Evolutionary conservation across 78 protist genomes (phyloP).

Genomic region (Chrysochromulina parva): DNA sequence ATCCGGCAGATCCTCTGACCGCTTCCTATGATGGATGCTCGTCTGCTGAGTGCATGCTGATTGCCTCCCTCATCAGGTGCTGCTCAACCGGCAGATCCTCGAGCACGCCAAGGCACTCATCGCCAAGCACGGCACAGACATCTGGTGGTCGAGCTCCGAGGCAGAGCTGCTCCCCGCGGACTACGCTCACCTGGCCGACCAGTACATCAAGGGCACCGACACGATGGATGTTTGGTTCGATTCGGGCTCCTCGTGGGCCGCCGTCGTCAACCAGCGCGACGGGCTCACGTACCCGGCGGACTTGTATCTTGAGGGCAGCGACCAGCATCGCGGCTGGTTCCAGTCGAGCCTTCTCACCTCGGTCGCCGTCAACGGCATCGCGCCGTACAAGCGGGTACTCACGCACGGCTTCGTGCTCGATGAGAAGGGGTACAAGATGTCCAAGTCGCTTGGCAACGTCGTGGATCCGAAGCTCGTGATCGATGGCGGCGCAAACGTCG

Average conservation of each 20-base stretch:
- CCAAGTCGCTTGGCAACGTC: constrained; percentile 88
- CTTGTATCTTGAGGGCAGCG: constrained; percentile 42
- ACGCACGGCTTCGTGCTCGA: constrained; percentile 85
- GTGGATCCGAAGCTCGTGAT: constrained; percentile 71
- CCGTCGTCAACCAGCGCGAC: background rate
- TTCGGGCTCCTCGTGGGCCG: constrained; percentile 82
- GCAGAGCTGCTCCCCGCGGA: constrained; percentile 73
- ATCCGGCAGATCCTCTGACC: too few species aligned
- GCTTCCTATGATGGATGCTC: too few species aligned
- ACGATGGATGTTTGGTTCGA: constrained; percentile 97
- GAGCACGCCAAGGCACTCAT: constrained; percentile 58
- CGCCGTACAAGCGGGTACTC: background rate
- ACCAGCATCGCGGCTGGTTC: constrained; percentile 96
- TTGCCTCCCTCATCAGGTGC: too few species aligned
- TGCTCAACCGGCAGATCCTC: constrained; percentile 54
- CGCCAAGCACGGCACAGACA: constrained; percentile 71
- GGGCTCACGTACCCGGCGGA: constrained; percentile 16
- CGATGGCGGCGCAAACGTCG: constrained; percentile 64
- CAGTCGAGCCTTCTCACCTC: constrained; percentile 81
- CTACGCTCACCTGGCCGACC: background rate
- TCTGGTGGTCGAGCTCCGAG: constrained; percentile 69
- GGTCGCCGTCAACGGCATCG: background rate
- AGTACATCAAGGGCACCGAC: constrained; percentile 71
- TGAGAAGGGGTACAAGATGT: constrained; percentile 77
- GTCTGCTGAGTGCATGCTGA: too few species aligned